These are phyloP conservation scores for Biscutella laevigata DNA, from an alignment of 441 rosid species.

Conservation along the genomic window DNA sequence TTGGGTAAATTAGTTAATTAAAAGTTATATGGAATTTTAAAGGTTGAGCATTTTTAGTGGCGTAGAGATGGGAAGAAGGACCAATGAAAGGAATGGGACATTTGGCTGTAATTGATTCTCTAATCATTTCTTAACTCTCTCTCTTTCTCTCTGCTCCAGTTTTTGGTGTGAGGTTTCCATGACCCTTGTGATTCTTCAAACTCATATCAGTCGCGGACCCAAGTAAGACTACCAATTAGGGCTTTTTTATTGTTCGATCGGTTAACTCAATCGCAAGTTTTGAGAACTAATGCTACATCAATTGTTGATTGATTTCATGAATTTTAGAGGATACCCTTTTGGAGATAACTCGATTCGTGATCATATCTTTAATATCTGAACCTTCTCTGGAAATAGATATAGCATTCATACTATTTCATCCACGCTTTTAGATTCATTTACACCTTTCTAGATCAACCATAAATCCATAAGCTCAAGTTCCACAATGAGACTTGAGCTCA, in stretches of 20 bases:
- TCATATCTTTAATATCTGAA: not conserved
- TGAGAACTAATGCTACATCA: not conserved
- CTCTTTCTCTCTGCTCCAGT: constrained; percentile 2
- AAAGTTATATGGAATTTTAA: not conserved
- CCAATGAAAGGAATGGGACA: constrained; percentile 7
- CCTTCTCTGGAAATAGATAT: not conserved
- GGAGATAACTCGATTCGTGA: not conserved
- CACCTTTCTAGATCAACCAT: not conserved
- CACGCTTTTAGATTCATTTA: not conserved
- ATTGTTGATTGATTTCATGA: constrained; percentile 5
- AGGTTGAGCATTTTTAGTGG: constrained; percentile 10
- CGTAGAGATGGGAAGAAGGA: constrained; percentile 15
- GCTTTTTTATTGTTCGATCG: not conserved
- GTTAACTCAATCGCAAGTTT: too few species aligned
- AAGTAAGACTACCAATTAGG: constrained; percentile 13
- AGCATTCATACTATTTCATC: not conserved
- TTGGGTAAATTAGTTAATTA: too few species aligned
- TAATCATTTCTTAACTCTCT: not conserved
- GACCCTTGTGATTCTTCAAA: constrained; percentile 20
- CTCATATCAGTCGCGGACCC: constrained; percentile 17
- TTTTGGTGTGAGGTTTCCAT: not conserved
- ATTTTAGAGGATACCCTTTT: not conserved
- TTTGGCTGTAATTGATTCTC: constrained; percentile 11
- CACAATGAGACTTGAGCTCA: not conserved
- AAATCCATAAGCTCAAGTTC: not conserved